Evolutionary conservation across 768 basidiomycete species (phyloP).

Genomic region (Mycena floridula): DNA sequence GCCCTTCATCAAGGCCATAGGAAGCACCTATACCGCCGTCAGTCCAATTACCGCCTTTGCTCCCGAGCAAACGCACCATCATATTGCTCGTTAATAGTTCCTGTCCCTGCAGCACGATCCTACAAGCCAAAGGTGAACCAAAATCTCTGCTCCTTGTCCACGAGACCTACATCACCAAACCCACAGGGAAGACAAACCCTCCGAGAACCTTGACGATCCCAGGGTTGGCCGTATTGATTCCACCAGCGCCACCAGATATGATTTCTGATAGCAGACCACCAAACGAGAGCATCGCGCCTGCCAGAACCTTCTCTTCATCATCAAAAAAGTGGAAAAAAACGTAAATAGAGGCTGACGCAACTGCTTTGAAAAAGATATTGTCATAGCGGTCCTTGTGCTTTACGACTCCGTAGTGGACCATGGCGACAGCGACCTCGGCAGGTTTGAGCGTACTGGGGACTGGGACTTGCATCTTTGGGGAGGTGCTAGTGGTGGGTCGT

Average conservation of each 20-base stretch:
- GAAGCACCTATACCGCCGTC: slow-evolving; percentile 50
- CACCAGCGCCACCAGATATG: slow-evolving; percentile 51
- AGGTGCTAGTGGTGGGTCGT: too few species aligned
- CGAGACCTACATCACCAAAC: slow-evolving; percentile 64
- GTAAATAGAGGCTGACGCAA: slow-evolving; percentile 26
- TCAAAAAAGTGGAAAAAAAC: not conserved
- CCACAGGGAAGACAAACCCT: slow-evolving; percentile 70
- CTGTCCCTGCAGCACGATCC: slow-evolving; percentile 67
- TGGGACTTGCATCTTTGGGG: too few species aligned
- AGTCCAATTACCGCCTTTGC: too few species aligned
- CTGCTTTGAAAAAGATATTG: slow-evolving; percentile 62
- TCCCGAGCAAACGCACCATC: slow-evolving; percentile 64
- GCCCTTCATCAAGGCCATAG: slow-evolving; percentile 59
- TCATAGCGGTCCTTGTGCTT: slow-evolving; percentile 64
- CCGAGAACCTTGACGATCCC: slow-evolving; percentile 62
- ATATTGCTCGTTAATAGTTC: slow-evolving; percentile 74
- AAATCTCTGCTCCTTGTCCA: not conserved
- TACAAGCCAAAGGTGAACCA: slow-evolving; percentile 22
- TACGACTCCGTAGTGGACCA: slow-evolving; percentile 50
- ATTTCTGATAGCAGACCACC: slow-evolving; percentile 61
- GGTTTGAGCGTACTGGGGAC: slow-evolving; percentile 46
- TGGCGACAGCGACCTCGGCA: slow-evolving; percentile 45
- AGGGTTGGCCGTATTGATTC: slow-evolving; percentile 46
- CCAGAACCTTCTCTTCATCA: slow-evolving; percentile 42
- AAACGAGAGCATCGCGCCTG: slow-evolving; percentile 71